Evolutionary conservation across 345 rosid species (phyloP), one percentile per base, ranked within the genome.

Genomic region (Pistacia vera): DNA sequence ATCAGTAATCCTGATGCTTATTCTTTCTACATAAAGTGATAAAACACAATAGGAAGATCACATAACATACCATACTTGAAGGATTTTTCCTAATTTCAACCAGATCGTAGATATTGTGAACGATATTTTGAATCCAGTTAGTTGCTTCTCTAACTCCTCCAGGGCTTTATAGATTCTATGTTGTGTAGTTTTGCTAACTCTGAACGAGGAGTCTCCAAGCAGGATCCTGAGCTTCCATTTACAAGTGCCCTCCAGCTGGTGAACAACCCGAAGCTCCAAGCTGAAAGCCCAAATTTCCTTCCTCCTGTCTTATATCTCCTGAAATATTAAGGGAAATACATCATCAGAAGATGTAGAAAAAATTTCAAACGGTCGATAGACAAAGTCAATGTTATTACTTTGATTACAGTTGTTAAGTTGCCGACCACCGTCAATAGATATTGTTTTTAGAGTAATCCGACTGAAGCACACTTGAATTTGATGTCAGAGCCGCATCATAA

Each of bases 401-500:
- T 77, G 66, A 79, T 20, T 0, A 65, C 52, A 8, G 33, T 56
- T 41, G 83, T 82, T 60, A 82, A 56, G 61, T 79, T 82, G 35
- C 82, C 79, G 9, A 82, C 73, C 65, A 79, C 79, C 81, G 75
- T 78, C 3, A 36, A 70, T 30, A 75, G 66, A 44, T 74, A 82
- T n/a, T 41, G 48, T 28, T 54, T 17, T 13, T 51, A 11, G 66
- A 16, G 22, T 17, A 2, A 3, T 52, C 25, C 30, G 73, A 17
- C 7, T 70, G 30, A 18, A 59, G 20, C 30, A 36, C 13, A 35
- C 12, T 35, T 6, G 75, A 11, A 25, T 14, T 22, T 28, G n/a
- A 0, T 1, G 2, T 11, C 18, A 58, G 3, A 25, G 25, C 12
- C 6, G 11, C 9, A 16, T 5, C 0, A 14, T 60, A 60, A 60